A percentile compares a stretch with the other conserved stretches of the same genome.
Conservation (phyloP, 2,329 filamentous ascomycete genomes). For the Neonectria neomacrospora region DNA sequence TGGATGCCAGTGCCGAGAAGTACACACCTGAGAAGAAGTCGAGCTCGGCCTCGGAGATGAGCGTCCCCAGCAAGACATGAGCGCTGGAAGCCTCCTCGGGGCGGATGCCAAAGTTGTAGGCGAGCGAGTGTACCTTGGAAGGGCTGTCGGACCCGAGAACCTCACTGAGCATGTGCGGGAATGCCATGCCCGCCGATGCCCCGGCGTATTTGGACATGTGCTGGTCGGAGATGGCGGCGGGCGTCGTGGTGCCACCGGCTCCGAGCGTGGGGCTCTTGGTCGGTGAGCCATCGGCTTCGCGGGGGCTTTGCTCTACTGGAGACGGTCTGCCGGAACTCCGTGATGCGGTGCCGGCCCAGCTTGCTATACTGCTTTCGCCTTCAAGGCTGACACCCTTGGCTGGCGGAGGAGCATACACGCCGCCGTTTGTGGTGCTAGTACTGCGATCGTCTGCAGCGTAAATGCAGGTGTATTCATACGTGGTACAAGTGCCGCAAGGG, state of each 20-base stretch:
- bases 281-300: conserved; percentile 26
- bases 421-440: conserved; percentile 6
- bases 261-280: conserved; percentile 11
- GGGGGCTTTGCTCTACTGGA: conserved; percentile 12
- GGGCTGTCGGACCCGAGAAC: conserved; percentile 34
- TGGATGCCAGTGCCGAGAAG: conserved; percentile 34
- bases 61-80: conserved; percentile 26
- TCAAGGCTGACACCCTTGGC: conserved; percentile 24
- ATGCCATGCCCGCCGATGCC: conserved; percentile 37
- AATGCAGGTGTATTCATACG: conserved; percentile 39
- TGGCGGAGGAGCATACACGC: conserved; percentile 9
- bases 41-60: conserved; percentile 37
- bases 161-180: conserved; percentile 34
- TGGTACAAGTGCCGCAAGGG: conserved; percentile 38
- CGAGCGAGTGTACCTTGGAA: conserved; percentile 34
- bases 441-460: conserved; percentile 20
- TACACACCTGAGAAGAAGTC: conserved; percentile 29
- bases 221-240: conserved; percentile 31
- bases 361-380: conserved; percentile 10
- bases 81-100: conserved; percentile 32
- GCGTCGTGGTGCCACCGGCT: conserved; percentile 11
- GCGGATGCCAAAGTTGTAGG: conserved; percentile 40
- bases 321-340: conserved; percentile 15
- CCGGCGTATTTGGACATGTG: conserved; percentile 34
- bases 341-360: conserved; percentile 14